Evolutionary conservation across 495 filamentous ascomycete genomes (phyloP), one percentile per base, ranked within the genome.

Genomic region (Aspergillus baeticus): DNA sequence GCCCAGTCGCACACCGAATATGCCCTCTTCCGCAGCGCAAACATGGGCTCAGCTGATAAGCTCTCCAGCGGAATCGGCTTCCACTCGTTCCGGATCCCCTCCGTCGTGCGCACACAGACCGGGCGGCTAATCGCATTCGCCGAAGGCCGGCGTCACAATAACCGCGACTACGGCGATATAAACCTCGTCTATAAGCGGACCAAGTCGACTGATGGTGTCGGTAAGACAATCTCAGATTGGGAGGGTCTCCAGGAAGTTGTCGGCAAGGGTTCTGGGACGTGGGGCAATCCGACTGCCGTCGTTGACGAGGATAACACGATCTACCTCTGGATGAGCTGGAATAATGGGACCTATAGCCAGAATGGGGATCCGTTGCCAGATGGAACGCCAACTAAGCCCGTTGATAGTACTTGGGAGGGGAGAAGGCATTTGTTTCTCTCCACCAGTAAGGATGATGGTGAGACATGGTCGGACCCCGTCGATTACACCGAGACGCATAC

Each of bases 281-380:
- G 44, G 44, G 44, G 44, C 20, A 47, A 47, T 22, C 44, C 44
- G 7, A 33, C 44, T 29, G 10, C 44, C 6, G 44, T 47, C 22
- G 44, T 47, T 10, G 44, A 47, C 44, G 11, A 22, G 1, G 44
- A 47, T 29, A 47, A 47, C 26, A 47, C 44, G 8, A n/a, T 47
- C 44, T 47, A 47, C 22, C 44, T 47, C 22, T 47, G 26, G 22
- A 29, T 47, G 44, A 47, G 26, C 44, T 47, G 44, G 44, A 47
- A 47, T 22, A 47, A 47, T 29, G 51, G 37, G 37, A 54, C 36
- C 37, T 54, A 54, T 29, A 54, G 38, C 37, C 51, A 54, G 51
- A 42, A 43, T 3, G 51, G 51, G 8, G 20, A 33, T 14, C 36
- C 42, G 23, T 29, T 29, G 26, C 26, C 26, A 4, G 26, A 29